Percentiles rank a stretch among this genome's conserved stretches.
These are phyloP conservation scores for Annulohypoxylon maeteangense DNA, from an alignment of 495 filamentous ascomycete genomes.

Conservation along the genomic window DNA sequence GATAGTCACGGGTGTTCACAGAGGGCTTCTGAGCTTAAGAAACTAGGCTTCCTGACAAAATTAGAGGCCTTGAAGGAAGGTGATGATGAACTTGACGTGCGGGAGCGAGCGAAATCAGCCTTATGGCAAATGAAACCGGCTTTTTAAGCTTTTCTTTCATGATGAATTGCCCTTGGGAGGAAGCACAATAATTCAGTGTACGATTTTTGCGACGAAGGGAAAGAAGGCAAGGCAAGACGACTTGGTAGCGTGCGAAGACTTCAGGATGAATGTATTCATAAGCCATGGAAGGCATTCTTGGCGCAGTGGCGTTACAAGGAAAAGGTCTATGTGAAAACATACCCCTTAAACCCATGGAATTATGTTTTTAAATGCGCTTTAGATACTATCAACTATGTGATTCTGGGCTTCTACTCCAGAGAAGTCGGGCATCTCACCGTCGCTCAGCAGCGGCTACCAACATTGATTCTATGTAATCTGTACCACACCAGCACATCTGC, in stretches of 20 bases:
- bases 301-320: constrained; percentile 17
- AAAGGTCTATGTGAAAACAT: constrained; percentile 16
- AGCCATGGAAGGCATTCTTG: constrained; percentile 2
- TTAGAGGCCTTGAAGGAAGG: constrained; percentile 68
- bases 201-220: neutral
- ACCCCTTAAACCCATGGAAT: constrained; percentile 10
- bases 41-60: constrained; percentile 75
- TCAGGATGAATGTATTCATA: constrained; percentile 23
- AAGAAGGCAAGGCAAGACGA: neutral
- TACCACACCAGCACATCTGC: neutral
- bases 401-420: neutral
- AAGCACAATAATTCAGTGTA: neutral
- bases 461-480: neutral
- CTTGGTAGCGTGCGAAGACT: constrained; percentile 6
- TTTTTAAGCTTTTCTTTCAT: constrained; percentile 17
- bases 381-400: neutral
- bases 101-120: constrained; percentile 84
- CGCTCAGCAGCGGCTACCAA: neutral
- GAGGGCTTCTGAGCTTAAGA: constrained; percentile 73
- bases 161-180: neutral
- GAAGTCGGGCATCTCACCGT: neutral
- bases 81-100: constrained; percentile 84
- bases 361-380: neutral
- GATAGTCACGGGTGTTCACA: constrained; percentile 70
- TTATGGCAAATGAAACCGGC: constrained; percentile 69